Base-by-base conservation (phyloP, 1,284 basidiomycete species). In the Trichosporon sp. region DNA sequence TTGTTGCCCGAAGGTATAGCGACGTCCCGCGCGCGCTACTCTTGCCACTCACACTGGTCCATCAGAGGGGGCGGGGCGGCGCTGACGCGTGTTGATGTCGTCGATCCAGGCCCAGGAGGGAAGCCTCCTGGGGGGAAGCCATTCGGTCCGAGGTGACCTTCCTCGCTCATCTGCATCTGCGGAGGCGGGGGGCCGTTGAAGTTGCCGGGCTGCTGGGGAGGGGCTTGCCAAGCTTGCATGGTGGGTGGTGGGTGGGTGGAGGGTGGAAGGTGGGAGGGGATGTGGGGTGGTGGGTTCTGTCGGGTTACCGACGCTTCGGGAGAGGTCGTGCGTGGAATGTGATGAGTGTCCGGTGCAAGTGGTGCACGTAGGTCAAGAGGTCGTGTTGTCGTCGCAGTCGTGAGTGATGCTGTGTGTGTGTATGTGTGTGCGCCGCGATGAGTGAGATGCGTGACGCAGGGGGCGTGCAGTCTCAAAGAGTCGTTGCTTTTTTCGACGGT, bases 1-100 rank as follows among this genome's bases (percentile, higher is more conserved):
- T 31, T 7, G 26, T 19, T 35, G 59, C 10, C 26, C 51, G 51
- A 54, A 19, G 59, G 37, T 4, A 8, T 5, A 35, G 31, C 32
- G 12, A 14, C 35, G 35, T 37, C 8, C 35, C 35, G 35, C 26
- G 26, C n/a, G 2, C 26, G 14, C 31, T 16, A 32, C 12, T 4
- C 2, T n/a, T 4, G 31, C 31, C 12, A 81, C 83, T 78, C 70
- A 84, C 84, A 84, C 70, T 84, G 83, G 75, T 84, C 84, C 51
- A 84, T 75, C 19, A 84, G 68, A 26, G 82, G 80, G 12, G 79
- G 76, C 32, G 79, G 77, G 61, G 77, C 68, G 59, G 59, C 59
- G 31, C 59, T 63, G 35, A 54, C 35, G 37, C 31, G 48, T 21
- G 26, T 38, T 51, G 37, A 40, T 21, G 19, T 40, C 16, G 64